phyloP scores from a whole-genome alignment of 2,329 filamentous ascomycete genomes.

The Mycosphaerella sp. region DNA sequence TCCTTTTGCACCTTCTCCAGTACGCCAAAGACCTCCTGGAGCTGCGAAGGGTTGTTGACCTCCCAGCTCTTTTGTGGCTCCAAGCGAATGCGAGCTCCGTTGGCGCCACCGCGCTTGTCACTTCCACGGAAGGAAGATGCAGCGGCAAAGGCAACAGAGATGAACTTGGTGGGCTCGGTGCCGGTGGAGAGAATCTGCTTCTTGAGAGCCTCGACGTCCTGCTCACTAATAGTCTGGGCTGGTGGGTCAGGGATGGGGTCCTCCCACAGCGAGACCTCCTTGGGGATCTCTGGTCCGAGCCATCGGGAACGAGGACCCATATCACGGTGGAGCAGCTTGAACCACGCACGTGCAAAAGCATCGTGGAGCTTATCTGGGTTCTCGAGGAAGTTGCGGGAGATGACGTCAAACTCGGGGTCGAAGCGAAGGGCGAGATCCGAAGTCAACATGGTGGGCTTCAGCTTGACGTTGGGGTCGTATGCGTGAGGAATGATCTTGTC shows the following conservation, averaged over 20 bases:
- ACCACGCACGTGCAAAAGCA: slow-evolving; percentile 68
- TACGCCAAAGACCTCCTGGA: slow-evolving; percentile 54
- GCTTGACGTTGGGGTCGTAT: slow-evolving; percentile 64
- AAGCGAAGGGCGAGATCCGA: slow-evolving; percentile 66
- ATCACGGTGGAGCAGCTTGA: slow-evolving; percentile 77
- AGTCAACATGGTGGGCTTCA: slow-evolving; percentile 68
- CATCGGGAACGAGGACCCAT: slow-evolving; percentile 66
- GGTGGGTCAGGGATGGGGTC: slow-evolving; percentile 60
- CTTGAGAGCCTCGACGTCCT: slow-evolving; percentile 61
- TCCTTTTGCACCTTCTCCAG: slow-evolving; percentile 58
- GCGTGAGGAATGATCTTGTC: slow-evolving; percentile 64
- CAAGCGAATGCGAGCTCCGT: slow-evolving; percentile 70
- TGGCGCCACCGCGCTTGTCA: slow-evolving; percentile 78
- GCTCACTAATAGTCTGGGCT: slow-evolving; percentile 54
- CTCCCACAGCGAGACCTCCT: slow-evolving; percentile 66
- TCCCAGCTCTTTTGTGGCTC: slow-evolving; percentile 65
- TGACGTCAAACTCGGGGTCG: slow-evolving; percentile 69
- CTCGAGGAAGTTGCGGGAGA: slow-evolving; percentile 62
- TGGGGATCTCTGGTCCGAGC: slow-evolving; percentile 66
- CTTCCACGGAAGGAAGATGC: slow-evolving; percentile 66
- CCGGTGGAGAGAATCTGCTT: slow-evolving; percentile 59
- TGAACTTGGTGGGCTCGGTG: slow-evolving; percentile 54
- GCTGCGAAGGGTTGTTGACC: slow-evolving; percentile 64
- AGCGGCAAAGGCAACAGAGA: slow-evolving; percentile 62
- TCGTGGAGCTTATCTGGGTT: slow-evolving; percentile 63